phyloP scores from a whole-genome alignment of 352 stramenopile genomes.

The Peronospora tabacina region DNA sequence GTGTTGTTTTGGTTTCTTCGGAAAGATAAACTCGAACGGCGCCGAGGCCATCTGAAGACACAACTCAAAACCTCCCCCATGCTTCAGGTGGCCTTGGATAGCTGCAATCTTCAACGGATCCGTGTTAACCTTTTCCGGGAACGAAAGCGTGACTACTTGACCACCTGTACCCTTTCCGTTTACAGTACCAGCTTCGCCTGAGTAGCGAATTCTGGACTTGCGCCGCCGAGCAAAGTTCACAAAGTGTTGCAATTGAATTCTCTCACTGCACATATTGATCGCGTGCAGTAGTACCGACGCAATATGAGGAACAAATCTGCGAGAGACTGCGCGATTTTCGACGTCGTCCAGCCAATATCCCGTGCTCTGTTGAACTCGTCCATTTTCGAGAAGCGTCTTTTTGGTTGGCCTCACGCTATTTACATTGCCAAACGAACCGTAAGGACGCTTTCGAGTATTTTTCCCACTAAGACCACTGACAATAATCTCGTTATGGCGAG shows the following conservation, averaged over 20 bases:
- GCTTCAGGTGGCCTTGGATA: slow-evolving; percentile 76
- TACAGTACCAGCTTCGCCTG: slow-evolving; percentile 57
- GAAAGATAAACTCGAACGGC: slow-evolving; percentile 65
- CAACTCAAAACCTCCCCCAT: slow-evolving; percentile 68
- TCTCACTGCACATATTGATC: slow-evolving; percentile 78
- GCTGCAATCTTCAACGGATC: slow-evolving; percentile 68
- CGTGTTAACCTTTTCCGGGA: slow-evolving; percentile 79
- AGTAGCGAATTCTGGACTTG: slow-evolving; percentile 79
- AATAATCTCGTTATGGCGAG: slow-evolving; percentile 38
- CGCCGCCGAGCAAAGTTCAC: slow-evolving; percentile 81
- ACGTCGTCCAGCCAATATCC: slow-evolving; percentile 30
- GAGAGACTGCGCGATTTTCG: slow-evolving; percentile 17
- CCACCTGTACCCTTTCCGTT: slow-evolving; percentile 50
- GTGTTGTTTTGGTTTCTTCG: slow-evolving; percentile 48
- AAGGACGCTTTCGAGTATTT: slow-evolving; percentile 34
- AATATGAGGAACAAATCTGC: slow-evolving; percentile 54
- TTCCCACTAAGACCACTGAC: slow-evolving; percentile 20
- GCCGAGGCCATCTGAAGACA: slow-evolving; percentile 54
- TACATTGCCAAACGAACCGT: slow-evolving; percentile 14
- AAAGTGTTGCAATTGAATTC: slow-evolving; percentile 82
- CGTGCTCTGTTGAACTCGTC: slow-evolving; percentile 21
- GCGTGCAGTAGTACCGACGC: slow-evolving; percentile 70
- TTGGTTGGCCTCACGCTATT: slow-evolving; percentile 25
- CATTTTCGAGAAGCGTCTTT: slow-evolving; percentile 26
- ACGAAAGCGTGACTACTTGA: slow-evolving; percentile 83